Percentiles rank a stretch among this genome's conserved stretches.
Conservation (phyloP, 2,329 filamentous ascomycete genomes). For the Neurospora crassa region DNA sequence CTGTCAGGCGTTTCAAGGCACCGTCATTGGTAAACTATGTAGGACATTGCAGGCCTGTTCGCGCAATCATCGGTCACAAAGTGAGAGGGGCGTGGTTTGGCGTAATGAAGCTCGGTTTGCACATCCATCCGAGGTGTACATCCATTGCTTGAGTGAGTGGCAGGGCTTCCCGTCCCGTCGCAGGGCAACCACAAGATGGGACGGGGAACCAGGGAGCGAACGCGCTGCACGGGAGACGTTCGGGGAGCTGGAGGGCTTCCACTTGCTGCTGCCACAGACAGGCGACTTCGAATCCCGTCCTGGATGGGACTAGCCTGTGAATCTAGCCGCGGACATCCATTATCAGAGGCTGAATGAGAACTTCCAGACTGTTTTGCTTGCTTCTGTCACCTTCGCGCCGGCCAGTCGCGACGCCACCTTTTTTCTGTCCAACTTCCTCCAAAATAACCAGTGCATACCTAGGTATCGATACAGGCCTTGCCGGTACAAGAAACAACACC, state of each 20-base stretch:
- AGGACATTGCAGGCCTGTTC: neutral
- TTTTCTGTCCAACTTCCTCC: neutral
- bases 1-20: neutral
- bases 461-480: neutral
- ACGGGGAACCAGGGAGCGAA: neutral
- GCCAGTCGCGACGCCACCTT: neutral
- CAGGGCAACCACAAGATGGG: neutral
- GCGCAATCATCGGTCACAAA: neutral
- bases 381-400: neutral
- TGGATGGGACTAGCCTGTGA: neutral
- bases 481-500: neutral
- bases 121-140: neutral
- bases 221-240: neutral
- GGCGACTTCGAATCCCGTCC: neutral
- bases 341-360: neutral
- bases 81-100: neutral
- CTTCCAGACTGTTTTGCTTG: neutral
- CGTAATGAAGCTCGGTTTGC: neutral
- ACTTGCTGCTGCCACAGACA: neutral
- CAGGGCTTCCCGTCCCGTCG: neutral
- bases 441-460: neutral
- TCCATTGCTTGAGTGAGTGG: neutral
- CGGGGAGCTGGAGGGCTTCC: neutral
- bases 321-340: neutral
- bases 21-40: neutral